A percentile compares a stretch with the other conserved stretches of the same genome.
Evolutionary conservation across 768 basidiomycete genomes (phyloP).

Genomic region (Leccinum subtestaceum): DNA sequence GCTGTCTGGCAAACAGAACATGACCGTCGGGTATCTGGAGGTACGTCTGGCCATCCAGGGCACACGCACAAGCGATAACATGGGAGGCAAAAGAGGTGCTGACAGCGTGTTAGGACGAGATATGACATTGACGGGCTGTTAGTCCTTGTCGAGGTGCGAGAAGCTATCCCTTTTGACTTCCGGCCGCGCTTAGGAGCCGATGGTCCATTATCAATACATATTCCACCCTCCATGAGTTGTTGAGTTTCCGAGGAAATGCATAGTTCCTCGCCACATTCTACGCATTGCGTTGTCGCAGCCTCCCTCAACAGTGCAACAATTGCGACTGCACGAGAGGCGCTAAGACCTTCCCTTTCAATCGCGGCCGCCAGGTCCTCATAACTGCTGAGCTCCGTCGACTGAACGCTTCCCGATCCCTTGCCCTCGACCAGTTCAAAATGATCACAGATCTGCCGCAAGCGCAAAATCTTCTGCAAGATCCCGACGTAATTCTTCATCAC

Average conservation of each 20-base stretch:
- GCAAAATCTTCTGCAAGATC: slow-evolving; percentile 93
- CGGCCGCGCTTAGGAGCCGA: slow-evolving; percentile 48
- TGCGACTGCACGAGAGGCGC: slow-evolving; percentile 67
- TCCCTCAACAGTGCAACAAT: slow-evolving; percentile 85
- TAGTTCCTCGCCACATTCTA: slow-evolving; percentile 82
- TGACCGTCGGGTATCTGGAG: slow-evolving; percentile 50
- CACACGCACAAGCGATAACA: slow-evolving; percentile 84
- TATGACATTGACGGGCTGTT: slow-evolving; percentile 64
- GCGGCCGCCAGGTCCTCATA: slow-evolving; percentile 80
- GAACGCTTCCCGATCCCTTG: slow-evolving; percentile 50
- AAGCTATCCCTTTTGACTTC: slow-evolving; percentile 54
- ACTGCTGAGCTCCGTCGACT: slow-evolving; percentile 45
- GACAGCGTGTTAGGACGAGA: slow-evolving; percentile 85
- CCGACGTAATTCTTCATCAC: slow-evolving; percentile 99
- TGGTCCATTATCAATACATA: slow-evolving; percentile 50
- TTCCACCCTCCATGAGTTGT: slow-evolving; percentile 38
- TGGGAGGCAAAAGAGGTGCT: slow-evolving; percentile 85
- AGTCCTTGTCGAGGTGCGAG: slow-evolving; percentile 71
- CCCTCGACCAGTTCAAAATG: slow-evolving; percentile 87
- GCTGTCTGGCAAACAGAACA: slow-evolving; percentile 79
- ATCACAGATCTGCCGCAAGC: slow-evolving; percentile 96
- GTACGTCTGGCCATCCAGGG: slow-evolving; percentile 75
- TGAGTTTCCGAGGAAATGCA: slow-evolving; percentile 45
- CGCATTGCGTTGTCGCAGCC: slow-evolving; percentile 83
- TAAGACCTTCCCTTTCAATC: slow-evolving; percentile 79